Conservation (phyloP, 768 basidiomycete genomes). For the Pisolithus orientalis region DNA sequence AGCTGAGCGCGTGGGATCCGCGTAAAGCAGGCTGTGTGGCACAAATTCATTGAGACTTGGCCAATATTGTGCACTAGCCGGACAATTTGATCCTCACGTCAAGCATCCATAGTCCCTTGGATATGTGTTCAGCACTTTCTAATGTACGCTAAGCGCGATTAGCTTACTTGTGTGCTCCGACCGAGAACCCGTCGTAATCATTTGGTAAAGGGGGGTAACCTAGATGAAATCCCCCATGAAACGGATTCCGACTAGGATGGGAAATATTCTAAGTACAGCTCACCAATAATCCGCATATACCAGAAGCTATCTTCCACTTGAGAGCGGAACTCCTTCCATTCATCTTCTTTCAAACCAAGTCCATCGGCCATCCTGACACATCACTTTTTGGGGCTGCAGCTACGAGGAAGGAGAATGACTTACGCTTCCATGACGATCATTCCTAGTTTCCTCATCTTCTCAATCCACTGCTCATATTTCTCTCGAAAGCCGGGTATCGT, state of each 20-base stretch:
- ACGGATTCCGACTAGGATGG: not conserved
- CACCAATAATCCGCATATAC: constrained; percentile 82
- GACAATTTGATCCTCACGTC: constrained; percentile 45
- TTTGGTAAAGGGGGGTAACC: constrained; percentile 85
- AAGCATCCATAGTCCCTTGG: constrained; percentile 84
- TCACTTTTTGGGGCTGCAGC: not conserved
- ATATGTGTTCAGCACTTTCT: constrained; percentile 3
- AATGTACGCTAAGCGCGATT: not conserved
- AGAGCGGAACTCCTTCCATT: constrained; percentile 61
- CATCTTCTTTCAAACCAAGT: constrained; percentile 62
- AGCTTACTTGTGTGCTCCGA: constrained; percentile 80
- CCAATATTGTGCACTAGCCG: not conserved
- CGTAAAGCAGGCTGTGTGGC: constrained; percentile 63
- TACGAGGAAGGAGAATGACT: constrained; percentile 20
- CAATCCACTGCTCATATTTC: constrained; percentile 69
- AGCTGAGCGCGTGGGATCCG: constrained; percentile 74
- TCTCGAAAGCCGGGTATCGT: constrained; percentile 46
- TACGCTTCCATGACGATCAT: constrained; percentile 83
- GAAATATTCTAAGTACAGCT: not conserved
- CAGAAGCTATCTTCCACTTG: constrained; percentile 85
- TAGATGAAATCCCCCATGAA: constrained; percentile 17
- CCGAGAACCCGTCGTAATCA: constrained; percentile 77
- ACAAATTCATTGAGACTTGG: not conserved
- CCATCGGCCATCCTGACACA: constrained; percentile 69
- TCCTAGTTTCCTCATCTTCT: constrained; percentile 82